Base-by-base conservation (phyloP, 805 yeast species). In the Grigorovia jiainica region DNA sequence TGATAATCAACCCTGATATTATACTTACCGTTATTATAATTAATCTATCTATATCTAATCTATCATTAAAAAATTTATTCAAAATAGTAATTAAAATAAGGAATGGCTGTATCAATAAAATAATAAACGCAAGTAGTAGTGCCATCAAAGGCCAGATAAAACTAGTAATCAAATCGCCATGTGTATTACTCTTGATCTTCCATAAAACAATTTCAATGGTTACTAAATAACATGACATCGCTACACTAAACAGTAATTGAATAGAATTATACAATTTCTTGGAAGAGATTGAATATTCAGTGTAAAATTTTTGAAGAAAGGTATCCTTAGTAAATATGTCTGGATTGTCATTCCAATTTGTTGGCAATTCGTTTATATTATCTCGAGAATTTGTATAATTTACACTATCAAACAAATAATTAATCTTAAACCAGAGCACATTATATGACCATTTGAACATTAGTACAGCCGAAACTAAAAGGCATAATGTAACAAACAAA, bases 201-300 rank as follows among this genome's bases (percentile, higher is more conserved):
- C 63, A 57, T 11, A 60, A 42, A 3, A 59, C 53, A 30, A 61
- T 53, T 42, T 60, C 65, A n/a, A 60, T 49, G 2, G 61, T 49
- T 2, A 54, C 44, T 10, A 52, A 43, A 36, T 58, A 59, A 15
- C 55, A 50, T 3, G 50, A 55, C 50, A 57, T 53, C 1, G 61
- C 55, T 9, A 47, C 13, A 2, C 60, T 50, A 43, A 60, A 61
- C 19, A 61, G 18, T 3, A 50, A 38, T 34, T 61, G 43, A 23
- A 58, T 46, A 17, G 42, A 40, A 15, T 41, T 40, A 11, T 42
- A 20, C 3, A 60, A 31, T 25, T 39, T 47, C 19, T 46, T 42
- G 2, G 64, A 61, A 7, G 63, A 47, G 3, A 61, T 40, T 2
- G 63, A 53, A 45, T 59, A 60, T 40, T 57, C 57, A 7, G 55